Evolutionary conservation across 1,284 basidiomycete genomes (phyloP), one percentile per base, ranked within the genome.

Genomic region (Sanghuangporus sanghuang): DNA sequence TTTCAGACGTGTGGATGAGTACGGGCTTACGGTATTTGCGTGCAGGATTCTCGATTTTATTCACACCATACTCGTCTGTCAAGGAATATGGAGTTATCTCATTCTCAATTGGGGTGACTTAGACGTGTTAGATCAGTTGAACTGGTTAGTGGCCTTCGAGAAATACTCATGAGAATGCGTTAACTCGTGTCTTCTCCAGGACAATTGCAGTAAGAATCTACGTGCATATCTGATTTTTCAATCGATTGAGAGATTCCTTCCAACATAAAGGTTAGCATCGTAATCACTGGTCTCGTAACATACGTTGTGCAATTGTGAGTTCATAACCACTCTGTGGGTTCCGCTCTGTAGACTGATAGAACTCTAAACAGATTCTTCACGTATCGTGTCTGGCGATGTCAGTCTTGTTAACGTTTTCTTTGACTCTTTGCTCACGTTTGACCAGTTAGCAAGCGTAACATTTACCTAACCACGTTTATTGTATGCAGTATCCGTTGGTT

Each of bases 331-430:
- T 27, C 8, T 38, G 32, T 27, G 23, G 6, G 23, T n/a, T 38
- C 16, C 9, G 12, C 4, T 11, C 16, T 46, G 21, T 57, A 18
- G 9, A 50, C 27, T 27, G 11, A 49, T 12, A 14, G 35, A 14
- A 16, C 5, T 54, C 5, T 6, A 18, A 16, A 36, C 27, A 64
- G 60, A 42, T 65, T 65, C 57, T 65, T 59, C 55, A 59, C 61
- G 21, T 35, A 62, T 27, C 60, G 64, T 35, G 64, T 65, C 6
- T 65, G 64, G 64, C n/a, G 56, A 55, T 58, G 64, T 65, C n/a
- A 53, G 64, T 35, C 4, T 36, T 54, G 7, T n/a, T 14, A n/a
- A 12, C 23, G 21, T 7, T 42, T 14, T 7, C 23, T 52, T 27
- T 18, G 36, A 36, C 23, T 16, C 27, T n/a, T 36, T 16, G 8